Base-by-base conservation (phyloP, 805 yeast species). In the Candida fluviatilis region DNA sequence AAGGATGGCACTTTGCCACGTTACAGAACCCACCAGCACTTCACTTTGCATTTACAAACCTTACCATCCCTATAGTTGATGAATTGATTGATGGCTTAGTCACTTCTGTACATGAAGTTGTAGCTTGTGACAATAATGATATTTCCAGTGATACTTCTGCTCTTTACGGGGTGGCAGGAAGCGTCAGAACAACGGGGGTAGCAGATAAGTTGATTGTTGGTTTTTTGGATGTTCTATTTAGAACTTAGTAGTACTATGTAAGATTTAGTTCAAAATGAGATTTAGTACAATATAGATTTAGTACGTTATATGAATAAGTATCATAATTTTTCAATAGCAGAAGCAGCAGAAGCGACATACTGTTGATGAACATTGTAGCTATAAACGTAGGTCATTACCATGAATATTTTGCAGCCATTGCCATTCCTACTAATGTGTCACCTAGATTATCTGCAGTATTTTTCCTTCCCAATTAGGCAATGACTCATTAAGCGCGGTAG, bases 151-250 rank as follows among this genome's bases (percentile, higher is more conserved):
- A 84, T 41, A 87, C 96, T 1, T 93, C 95, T 12, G 95, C 93
- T 3, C 56, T 91, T 32, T 91, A 91, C 54, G 99, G 99, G 48
- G 95, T 91, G 34, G 98, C 98, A 2, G 97, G 96, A 5, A 85
- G 93, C 52, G 78, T 93, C 16, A 68, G 76, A 40, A 88, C 96
- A 0, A 75, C 80, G 0, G 93, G 95, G 2, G 80, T 93, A 11
- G 96, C 89, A 8, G 95, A 84, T 42, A 71, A 74, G 39, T 60
- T 91, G 8, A 84, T 91, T 29, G 83, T 75, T 11, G 90, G 84
- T 0, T 91, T 91, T 55, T 62, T 93, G 18, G 96, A 93, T 55
- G 71, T 86, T 5, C 55, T 93, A 31, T 91, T 88, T 60, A 84
- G 87, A 54, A 45, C 62, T 16, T 55, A 42, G 15, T 15, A 13